Base-by-base conservation (phyloP, 2,329 filamentous ascomycete genomes). In the Leptoxyphium fumago region DNA sequence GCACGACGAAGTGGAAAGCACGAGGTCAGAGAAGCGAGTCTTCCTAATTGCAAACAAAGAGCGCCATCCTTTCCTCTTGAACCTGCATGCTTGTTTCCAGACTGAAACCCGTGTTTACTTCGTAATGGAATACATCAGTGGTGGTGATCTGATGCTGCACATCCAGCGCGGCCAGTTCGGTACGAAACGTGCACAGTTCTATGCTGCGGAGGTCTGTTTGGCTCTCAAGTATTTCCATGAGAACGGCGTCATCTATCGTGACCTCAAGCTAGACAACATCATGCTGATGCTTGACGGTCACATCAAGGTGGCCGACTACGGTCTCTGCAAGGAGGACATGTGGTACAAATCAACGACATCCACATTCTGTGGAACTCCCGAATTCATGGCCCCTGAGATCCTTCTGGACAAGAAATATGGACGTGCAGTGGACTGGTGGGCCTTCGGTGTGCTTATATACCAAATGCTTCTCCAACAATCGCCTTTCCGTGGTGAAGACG, bases 361-460 rank as follows among this genome's bases (percentile, higher is more conserved):
- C 67, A 98, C 91, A 7, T 98, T 98, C 71, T 98, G 91, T 61
- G 91, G 91, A 64, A 98, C 91, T n/a, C 91, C 91, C 13, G 91
- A 98, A 61, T 98, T 98, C 54, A 98, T 98, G 91, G 91, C 91
- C 8, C 91, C 91, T 8, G 91, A 98, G 82, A 98, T 98, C 66
- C 70, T 98, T 30, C 73, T 96, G 45, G 91, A 98, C 63, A 98
- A 98, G 72, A 96, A 95, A 61, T 98, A 98, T 58, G 89, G 88
- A 39, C 82, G 91, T 46, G 86, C 91, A 13, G 91, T 98, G 38
- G 91, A 98, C 64, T 98, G 91, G 91, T 98, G 91, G 91, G 93
- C 93, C 6, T 98, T 98, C 65, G 91, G 91, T 62, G 91, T 98
- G 29, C 70, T 98, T 55, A 98, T 98, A 57, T 98, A 98, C 69